Evolutionary conservation across 2,329 filamentous ascomycete species (phyloP).

Genomic region (Hirsutella minnesotensis): DNA sequence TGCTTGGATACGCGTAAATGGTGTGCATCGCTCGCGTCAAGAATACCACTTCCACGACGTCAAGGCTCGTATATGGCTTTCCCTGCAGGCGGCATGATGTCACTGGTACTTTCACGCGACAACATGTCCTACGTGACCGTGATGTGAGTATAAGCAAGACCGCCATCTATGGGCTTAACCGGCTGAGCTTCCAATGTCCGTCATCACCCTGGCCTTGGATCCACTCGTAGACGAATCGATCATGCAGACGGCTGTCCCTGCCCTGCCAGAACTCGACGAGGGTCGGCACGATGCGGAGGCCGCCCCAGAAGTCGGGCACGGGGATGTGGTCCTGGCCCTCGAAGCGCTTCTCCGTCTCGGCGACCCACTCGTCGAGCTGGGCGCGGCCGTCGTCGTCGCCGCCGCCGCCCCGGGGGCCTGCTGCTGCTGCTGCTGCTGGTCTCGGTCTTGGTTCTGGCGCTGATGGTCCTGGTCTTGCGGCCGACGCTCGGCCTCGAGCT

Average conservation of each 20-base stretch:
- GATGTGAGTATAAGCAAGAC: too few species aligned
- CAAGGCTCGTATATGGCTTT: too few species aligned
- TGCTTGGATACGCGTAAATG: too few species aligned
- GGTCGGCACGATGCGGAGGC: conserved; percentile 73
- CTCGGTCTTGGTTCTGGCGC: conserved; percentile 68
- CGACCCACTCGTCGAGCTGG: conserved; percentile 66
- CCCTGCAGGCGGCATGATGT: too few species aligned
- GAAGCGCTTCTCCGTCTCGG: conserved; percentile 65
- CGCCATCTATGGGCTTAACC: conserved; percentile 53
- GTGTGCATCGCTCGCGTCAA: too few species aligned
- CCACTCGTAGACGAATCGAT: conserved; percentile 78
- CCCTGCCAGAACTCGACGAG: conserved; percentile 96
- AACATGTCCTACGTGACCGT: neutral
- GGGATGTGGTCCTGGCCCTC: conserved; percentile 68
- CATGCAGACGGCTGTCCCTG: conserved; percentile 77
- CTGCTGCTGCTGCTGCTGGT: too few species aligned
- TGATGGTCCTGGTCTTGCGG: too few species aligned
- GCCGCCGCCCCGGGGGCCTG: conserved; percentile 18
- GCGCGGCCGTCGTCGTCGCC: conserved; percentile 54
- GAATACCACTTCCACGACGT: too few species aligned
- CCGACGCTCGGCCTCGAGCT: conserved; percentile 51
- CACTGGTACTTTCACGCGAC: too few species aligned
- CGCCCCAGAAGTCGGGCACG: conserved; percentile 90
- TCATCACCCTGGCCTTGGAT: conserved; percentile 27
- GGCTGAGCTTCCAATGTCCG: conserved; percentile 53